Evolutionary conservation across 176 grass and related monocot genomes (phyloP).

Genomic region (maize (Zea mays)): DNA sequence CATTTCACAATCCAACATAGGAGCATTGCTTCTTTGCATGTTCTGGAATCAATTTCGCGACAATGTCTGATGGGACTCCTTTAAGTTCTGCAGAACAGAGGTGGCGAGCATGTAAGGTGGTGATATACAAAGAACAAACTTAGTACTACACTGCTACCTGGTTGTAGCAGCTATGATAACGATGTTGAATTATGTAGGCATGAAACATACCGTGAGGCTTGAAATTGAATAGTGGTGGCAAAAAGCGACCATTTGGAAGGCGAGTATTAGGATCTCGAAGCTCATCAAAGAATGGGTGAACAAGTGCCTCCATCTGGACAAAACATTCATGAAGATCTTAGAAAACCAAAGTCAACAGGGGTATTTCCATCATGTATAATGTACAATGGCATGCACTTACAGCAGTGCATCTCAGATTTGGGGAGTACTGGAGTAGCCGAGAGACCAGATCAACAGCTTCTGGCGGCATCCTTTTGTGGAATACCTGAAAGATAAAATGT

Average conservation of each 20-base stretch:
- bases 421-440: conserved; percentile 75
- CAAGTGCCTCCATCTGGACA: conserved; percentile 62
- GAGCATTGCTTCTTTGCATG: conserved; percentile 83
- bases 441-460: conserved; percentile 86
- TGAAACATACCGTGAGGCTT: conserved; percentile 62
- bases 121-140: not conserved
- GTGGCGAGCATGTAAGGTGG: not conserved
- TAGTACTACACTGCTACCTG: not conserved
- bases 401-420: conserved; percentile 69
- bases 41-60: conserved; percentile 79
- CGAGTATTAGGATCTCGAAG: conserved; percentile 65
- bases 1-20: conserved; percentile 58
- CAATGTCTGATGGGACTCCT: conserved; percentile 62
- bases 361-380: conserved; percentile 3
- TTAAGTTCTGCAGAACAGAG: conserved; percentile 63
- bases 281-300: conserved; percentile 88
- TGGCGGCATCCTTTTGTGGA: conserved; percentile 69
- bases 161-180: not conserved
- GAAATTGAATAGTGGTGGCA: conserved; percentile 79
- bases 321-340: not conserved
- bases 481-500: conserved; percentile 51
- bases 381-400: conserved; percentile 45
- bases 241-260: conserved; percentile 66
- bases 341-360: not conserved
- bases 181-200: not conserved